Evolutionary conservation across 495 filamentous ascomycete genomes (phyloP).

Genomic region (Aspergillus campestris): DNA sequence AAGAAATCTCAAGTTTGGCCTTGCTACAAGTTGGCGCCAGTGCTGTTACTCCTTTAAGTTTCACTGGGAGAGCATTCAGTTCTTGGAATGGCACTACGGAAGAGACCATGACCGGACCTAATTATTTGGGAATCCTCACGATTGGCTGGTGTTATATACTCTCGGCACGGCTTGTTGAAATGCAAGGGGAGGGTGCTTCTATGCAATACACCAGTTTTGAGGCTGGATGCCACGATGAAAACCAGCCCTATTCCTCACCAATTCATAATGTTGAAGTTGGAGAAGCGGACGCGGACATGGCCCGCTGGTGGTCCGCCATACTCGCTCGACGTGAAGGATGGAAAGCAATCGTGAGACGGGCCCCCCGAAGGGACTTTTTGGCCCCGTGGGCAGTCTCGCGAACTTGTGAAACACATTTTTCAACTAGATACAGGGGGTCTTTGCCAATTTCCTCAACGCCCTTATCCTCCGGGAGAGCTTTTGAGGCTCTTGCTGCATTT

Average conservation of each 20-base stretch:
- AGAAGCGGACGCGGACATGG: conserved; percentile 2
- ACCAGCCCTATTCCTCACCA: background rate
- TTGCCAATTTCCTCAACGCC: background rate
- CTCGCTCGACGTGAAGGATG: conserved; percentile 6
- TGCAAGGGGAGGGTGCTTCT: conserved; percentile 2
- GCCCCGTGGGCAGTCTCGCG: conserved; percentile 7
- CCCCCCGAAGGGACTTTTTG: background rate
- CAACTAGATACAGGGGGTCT: background rate
- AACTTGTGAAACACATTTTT: background rate
- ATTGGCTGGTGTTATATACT: conserved; percentile 12
- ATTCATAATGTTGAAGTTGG: conserved; percentile 6
- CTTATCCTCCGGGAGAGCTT: conserved; percentile 3
- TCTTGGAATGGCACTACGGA: conserved; percentile 1
- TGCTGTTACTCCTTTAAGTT: too few species aligned
- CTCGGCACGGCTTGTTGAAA: conserved; percentile 7
- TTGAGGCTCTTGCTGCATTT: conserved; percentile 6
- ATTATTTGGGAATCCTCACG: conserved; percentile 8
- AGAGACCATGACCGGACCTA: background rate
- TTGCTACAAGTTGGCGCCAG: too few species aligned
- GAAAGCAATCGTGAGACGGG: conserved; percentile 5
- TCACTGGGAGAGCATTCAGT: too few species aligned
- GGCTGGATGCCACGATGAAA: too few species aligned
- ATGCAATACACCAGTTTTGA: conserved; percentile 15
- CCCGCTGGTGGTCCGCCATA: conserved; percentile 10
- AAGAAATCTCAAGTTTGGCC: too few species aligned